Conservation (phyloP, 2,329 filamentous ascomycete species). For the Paraphaeosphaeria sporulosa region DNA sequence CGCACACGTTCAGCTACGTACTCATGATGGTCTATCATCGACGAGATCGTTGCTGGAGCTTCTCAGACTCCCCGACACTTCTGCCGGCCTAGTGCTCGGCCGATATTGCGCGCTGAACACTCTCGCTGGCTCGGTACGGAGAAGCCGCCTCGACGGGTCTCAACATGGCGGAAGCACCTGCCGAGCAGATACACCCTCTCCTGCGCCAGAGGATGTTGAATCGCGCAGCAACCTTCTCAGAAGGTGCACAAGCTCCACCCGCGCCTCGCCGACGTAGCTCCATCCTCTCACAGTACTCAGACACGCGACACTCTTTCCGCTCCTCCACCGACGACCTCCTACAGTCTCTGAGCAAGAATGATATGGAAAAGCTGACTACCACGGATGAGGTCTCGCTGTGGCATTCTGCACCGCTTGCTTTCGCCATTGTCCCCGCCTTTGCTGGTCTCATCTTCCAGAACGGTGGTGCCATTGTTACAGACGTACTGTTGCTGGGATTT, state of each 20-base stretch:
- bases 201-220: constrained; percentile 47
- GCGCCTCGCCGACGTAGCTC: constrained; percentile 71
- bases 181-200: constrained; percentile 38
- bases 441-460: constrained; percentile 85
- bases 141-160: not conserved
- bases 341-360: constrained; percentile 51
- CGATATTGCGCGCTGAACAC: constrained; percentile 2
- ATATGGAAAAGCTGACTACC: constrained; percentile 41
- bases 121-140: constrained; percentile 3
- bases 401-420: constrained; percentile 80
- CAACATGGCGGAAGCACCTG: constrained; percentile 37
- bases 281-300: constrained; percentile 78
- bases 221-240: constrained; percentile 44
- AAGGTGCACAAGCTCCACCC: constrained; percentile 34
- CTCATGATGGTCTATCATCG: constrained; percentile 22
- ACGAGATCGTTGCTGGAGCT: constrained; percentile 3
- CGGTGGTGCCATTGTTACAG: constrained; percentile 82
- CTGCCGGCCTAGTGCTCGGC: constrained; percentile 7
- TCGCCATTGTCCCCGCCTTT: constrained; percentile 86
- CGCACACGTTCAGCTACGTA: constrained; percentile 15
- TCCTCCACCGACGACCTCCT: constrained; percentile 76
- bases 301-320: constrained; percentile 69
- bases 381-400: constrained; percentile 70
- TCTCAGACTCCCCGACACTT: constrained; percentile 1
- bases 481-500: constrained; percentile 80